phyloP scores from a whole-genome alignment of 805 yeast species.

The Suhomyces kilbournensis region DNA sequence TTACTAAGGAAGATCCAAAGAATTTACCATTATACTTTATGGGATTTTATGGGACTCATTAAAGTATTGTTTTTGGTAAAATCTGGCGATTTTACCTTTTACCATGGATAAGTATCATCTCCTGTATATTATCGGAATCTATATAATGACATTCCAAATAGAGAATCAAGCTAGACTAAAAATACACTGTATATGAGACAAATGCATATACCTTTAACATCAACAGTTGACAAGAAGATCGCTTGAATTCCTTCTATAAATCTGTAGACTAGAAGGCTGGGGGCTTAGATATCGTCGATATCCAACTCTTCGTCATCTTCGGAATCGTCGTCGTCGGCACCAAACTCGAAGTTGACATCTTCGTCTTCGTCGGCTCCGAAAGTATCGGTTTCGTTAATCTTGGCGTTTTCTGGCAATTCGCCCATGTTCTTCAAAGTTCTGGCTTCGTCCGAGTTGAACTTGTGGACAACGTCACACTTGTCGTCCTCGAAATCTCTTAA shows the following conservation, averaged over 20 bases:
- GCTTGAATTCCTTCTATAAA: neutral
- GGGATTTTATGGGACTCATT: no score
- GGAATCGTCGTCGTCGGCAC: constrained; percentile 82
- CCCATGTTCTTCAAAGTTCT: constrained; percentile 93
- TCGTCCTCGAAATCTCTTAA: constrained; percentile 98
- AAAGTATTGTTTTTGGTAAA: no score
- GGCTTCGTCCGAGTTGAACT: constrained; percentile 96
- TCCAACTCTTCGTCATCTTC: constrained; percentile 74
- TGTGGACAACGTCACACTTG: constrained; percentile 96
- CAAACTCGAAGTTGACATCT: constrained; percentile 97
- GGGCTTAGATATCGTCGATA: constrained; percentile 83
- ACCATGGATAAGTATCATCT: neutral
- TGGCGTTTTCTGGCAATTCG: constrained; percentile 95
- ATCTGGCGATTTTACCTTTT: no score
- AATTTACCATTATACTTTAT: no score
- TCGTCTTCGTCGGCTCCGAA: constrained; percentile 96
- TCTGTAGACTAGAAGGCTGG: neutral
- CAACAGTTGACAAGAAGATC: neutral
- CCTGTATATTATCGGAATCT: neutral
- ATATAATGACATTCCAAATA: neutral
- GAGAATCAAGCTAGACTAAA: constrained; percentile 1
- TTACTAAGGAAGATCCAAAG: no score
- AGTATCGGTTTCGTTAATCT: constrained; percentile 96
- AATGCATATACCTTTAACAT: constrained; percentile 1
- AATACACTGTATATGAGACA: constrained; percentile 1